Percentiles rank a stretch among this genome's conserved stretches.
These are phyloP conservation scores for Lophium mytilinum DNA, from an alignment of 495 filamentous ascomycete genomes.

Conservation along the genomic window DNA sequence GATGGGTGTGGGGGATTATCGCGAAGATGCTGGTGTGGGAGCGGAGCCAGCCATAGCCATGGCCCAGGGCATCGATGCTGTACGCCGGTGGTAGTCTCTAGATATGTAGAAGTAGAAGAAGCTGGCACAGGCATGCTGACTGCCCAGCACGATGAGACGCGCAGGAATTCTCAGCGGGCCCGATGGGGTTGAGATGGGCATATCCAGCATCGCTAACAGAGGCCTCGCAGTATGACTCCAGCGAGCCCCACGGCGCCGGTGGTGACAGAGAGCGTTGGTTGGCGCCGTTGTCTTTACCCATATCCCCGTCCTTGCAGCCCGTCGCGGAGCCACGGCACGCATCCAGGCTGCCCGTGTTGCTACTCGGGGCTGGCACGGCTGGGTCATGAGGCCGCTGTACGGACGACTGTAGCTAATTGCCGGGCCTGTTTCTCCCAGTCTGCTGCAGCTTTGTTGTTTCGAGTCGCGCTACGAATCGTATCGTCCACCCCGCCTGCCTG, in stretches of 20 bases:
- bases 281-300: not conserved
- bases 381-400: not conserved
- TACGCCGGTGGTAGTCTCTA: too few species aligned
- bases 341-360: not conserved
- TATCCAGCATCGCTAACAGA: too few species aligned
- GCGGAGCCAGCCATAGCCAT: not conserved
- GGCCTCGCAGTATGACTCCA: too few species aligned
- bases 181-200: too few species aligned
- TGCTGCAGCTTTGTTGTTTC: not conserved
- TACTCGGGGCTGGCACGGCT: too few species aligned
- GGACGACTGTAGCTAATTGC: too few species aligned
- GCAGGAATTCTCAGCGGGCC: too few species aligned
- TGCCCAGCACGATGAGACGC: too few species aligned
- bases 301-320: not conserved
- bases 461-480: not conserved
- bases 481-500: not conserved
- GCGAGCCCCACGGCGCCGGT: too few species aligned
- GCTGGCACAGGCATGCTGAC: too few species aligned
- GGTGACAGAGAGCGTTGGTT: not conserved
- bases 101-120: too few species aligned
- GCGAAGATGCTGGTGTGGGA: not conserved
- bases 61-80: not conserved
- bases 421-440: not conserved
- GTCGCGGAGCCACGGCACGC: not conserved
- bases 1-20: not conserved